These are phyloP conservation scores for Melampsora larici-populina DNA, from an alignment of 1,284 basidiomycete genomes.

Conservation along the genomic window DNA sequence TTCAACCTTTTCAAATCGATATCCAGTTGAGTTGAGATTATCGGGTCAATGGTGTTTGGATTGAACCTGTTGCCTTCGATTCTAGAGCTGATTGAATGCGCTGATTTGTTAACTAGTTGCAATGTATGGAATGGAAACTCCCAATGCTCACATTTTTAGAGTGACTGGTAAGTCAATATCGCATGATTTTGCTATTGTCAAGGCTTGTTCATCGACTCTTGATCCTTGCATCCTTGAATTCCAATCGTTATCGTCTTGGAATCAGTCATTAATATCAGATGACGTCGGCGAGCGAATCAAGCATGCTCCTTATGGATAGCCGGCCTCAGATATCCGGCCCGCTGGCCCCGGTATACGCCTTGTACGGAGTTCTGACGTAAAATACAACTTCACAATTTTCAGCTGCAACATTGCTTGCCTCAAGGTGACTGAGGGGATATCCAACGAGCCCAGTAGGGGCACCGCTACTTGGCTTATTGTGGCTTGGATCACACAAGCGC, in stretches of 20 bases:
- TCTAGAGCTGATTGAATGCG: constrained; percentile 39
- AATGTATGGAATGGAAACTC: neutral
- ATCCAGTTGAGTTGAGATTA: constrained; percentile 60
- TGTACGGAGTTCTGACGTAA: too few species aligned
- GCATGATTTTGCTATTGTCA: constrained; percentile 81
- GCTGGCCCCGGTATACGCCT: too few species aligned
- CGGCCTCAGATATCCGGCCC: too few species aligned
- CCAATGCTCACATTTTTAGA: constrained; percentile 72
- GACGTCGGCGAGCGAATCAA: too few species aligned
- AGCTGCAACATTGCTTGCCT: too few species aligned
- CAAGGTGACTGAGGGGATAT: too few species aligned
- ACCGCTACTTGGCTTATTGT: too few species aligned
- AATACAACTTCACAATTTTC: too few species aligned
- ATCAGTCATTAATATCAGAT: too few species aligned
- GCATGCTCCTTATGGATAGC: too few species aligned
- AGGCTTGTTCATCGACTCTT: constrained; percentile 38
- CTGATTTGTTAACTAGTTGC: constrained; percentile 9
- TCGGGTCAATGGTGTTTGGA: constrained; percentile 31
- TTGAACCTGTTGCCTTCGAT: constrained; percentile 37
- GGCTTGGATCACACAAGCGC: too few species aligned
- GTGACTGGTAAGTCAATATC: constrained; percentile 82
- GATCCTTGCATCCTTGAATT: constrained; percentile 9
- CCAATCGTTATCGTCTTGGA: neutral
- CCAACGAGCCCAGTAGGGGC: too few species aligned
- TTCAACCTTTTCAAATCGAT: neutral